Conservation (phyloP, 768 basidiomycete species). For the Rhodosporidiobolus sp. region DNA sequence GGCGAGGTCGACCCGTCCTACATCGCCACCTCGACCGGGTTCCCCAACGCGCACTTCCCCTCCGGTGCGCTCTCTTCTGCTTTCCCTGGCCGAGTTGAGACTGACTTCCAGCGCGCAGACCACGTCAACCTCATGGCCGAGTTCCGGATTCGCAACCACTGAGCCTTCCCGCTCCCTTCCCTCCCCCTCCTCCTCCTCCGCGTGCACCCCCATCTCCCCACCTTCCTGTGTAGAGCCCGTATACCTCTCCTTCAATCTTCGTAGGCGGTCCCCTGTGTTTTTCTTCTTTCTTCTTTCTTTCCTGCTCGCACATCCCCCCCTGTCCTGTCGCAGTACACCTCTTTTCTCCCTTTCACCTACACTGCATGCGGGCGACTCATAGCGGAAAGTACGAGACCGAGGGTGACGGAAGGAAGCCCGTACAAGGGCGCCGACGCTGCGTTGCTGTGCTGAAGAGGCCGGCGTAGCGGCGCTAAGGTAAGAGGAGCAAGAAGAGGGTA, state of each 20-base stretch:
- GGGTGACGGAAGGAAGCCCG: no score
- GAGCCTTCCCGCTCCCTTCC: background rate
- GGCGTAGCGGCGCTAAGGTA: no score
- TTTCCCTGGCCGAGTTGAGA: background rate
- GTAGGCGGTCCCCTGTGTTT: background rate
- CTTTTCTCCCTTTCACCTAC: background rate
- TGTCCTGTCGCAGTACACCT: background rate
- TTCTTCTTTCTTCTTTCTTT: background rate
- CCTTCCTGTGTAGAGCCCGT: background rate
- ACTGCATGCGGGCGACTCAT: no score
- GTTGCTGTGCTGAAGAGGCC: no score
- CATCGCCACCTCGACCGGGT: slow-evolving; percentile 85
- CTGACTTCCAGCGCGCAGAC: slow-evolving; percentile 30
- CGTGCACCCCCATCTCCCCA: background rate
- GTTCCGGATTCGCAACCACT: slow-evolving; percentile 33
- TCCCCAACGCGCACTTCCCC: slow-evolving; percentile 94
- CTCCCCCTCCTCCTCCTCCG: background rate
- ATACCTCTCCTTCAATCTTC: background rate
- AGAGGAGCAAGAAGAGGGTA: no score
- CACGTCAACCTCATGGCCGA: slow-evolving; percentile 42
- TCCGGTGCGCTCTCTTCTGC: slow-evolving; percentile 51
- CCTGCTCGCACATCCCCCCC: background rate
- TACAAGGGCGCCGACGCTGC: no score
- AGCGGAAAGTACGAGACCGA: no score
- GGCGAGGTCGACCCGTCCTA: slow-evolving; percentile 82